Base-by-base conservation (phyloP, 2,329 filamentous ascomycete species). In the Ophiosphaerella herpotricha region DNA sequence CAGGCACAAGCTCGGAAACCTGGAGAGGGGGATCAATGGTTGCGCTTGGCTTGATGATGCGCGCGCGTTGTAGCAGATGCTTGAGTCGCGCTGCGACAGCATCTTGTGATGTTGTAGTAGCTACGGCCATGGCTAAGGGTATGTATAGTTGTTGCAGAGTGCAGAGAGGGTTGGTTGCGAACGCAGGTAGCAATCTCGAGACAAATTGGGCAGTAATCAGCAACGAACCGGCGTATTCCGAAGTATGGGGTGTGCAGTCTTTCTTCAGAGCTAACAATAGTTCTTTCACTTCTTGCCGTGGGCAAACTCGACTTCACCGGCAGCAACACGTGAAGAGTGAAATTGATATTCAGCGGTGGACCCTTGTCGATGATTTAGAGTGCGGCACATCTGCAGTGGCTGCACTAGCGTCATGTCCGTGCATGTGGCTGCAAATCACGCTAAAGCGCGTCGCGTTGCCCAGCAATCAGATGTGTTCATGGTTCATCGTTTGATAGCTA, bases 21-120 rank as follows among this genome's bases (percentile, higher is more conserved):
- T 74, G 72, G 4, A 80, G 61, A 12, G 75, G 73, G 38, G 77
- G 77, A 43, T 79, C 75, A 16, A 80, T 74, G 1, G 74, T 67
- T 13, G 67, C 66, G 41, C 67, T 69, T 11, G 61, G 61, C 56
- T 80, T 80, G 51, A 76, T 53, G 8, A 52, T 52, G 41, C 68
- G 62, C 23, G 78, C 78, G 23, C 68, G 72, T 32, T 66, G 64
- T 29, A 80, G 64, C n/a, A 80, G 60, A 29, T 63, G 57, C 35
- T 70, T 62, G 14, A 80, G 62, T 50, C 70, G 70, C n/a, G 46
- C 48, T 21, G 61, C 58, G n/a, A 72, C 60, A 18, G 60, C 50
- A 33, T 54, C 62, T 9, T 68, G 60, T 24, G 68, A 55, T 26
- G 65, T 55, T 16, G 56, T 51, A 23, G 60, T 62, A 16, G 56